Percentiles rank a stretch among this genome's conserved stretches.
Evolutionary conservation across 75 land plant species (phyloP).

Genomic region (Chamaecyparis obtusa): DNA sequence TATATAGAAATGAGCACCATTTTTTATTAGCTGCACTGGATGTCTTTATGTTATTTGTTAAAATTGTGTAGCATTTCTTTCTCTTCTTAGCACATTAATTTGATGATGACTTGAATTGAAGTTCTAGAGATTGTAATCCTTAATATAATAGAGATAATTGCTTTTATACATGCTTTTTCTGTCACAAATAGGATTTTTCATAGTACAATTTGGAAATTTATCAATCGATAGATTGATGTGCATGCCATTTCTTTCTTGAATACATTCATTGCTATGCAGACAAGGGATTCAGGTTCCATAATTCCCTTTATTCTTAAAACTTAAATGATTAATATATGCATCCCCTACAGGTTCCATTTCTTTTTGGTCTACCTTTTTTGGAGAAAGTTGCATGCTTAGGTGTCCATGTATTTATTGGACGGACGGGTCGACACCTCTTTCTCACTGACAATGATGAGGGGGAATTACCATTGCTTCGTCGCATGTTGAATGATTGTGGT

Average conservation of each 20-base stretch:
- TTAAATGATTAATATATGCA: neutral
- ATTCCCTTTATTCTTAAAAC: neutral
- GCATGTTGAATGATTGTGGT: conserved; percentile 68
- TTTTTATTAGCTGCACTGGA: neutral
- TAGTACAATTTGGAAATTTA: neutral
- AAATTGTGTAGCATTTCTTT: too few relatives aligned
- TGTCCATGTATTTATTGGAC: conserved; percentile 72
- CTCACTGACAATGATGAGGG: conserved; percentile 66
- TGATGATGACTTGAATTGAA: neutral
- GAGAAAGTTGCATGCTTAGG: conserved; percentile 62
- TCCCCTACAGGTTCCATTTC: conserved; percentile 77
- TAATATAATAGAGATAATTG: neutral
- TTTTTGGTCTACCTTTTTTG: conserved; percentile 63
- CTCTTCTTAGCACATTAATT: neutral
- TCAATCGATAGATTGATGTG: neutral
- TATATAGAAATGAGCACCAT: neutral
- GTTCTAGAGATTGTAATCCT: neutral
- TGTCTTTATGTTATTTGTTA: too few relatives aligned
- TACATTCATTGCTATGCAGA: neutral
- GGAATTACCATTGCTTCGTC: conserved; percentile 64
- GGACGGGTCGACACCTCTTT: conserved; percentile 87
- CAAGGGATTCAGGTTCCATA: neutral
- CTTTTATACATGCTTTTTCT: neutral
- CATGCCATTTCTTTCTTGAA: neutral
- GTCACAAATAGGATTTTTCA: neutral